Base-by-base conservation (phyloP, 371 early-diverging fungal species). In the Mortierella sp. region DNA sequence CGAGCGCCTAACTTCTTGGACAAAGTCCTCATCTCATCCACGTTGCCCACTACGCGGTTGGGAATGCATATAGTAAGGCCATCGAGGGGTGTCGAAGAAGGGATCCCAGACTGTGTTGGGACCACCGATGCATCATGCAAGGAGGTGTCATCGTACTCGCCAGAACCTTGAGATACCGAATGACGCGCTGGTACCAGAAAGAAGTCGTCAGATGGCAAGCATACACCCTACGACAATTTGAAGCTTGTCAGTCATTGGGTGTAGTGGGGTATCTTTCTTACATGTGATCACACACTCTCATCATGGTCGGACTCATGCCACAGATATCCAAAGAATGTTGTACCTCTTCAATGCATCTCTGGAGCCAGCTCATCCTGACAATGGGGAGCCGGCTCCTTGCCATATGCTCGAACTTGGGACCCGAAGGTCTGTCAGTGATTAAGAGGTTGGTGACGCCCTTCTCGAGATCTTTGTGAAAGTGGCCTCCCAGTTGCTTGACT, bases 361-460 rank as follows among this genome's bases (percentile, higher is more conserved):
- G 72, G 0, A 84, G 56, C 84, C 84, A 84, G 7, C 43, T 74
- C 75, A 81, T 75, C n/a, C 38, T 72, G 38, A 84, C 84, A 41
- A 84, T 41, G 10, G 81, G 78, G 1, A 72, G 72, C 0, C 63
- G 60, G 14, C n/a, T 51, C 46, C 73, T 75, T 6, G 63, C 29
- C 84, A 84, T 84, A 35, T 70, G 78, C 16, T 75, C 68, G 49
- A 78, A 84, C 46, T 84, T 84, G 3, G 78, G 75, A 63, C 81
- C 81, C 1, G 27, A 41, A n/a, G 81, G 70, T 21, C 41, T 44
- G 70, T 84, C 81, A 16, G 81, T 58, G 4, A 84, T 78, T 5
- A 84, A 65, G 55, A 84, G 7, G 29, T 84, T 77, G 5, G 84
- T 81, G 4, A 41, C 72, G 24, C 56, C 29, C 8, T 74, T 73